These are phyloP conservation scores for Penicillium brevicompactum DNA, from an alignment of 2,329 filamentous ascomycete genomes.

Conservation along the genomic window DNA sequence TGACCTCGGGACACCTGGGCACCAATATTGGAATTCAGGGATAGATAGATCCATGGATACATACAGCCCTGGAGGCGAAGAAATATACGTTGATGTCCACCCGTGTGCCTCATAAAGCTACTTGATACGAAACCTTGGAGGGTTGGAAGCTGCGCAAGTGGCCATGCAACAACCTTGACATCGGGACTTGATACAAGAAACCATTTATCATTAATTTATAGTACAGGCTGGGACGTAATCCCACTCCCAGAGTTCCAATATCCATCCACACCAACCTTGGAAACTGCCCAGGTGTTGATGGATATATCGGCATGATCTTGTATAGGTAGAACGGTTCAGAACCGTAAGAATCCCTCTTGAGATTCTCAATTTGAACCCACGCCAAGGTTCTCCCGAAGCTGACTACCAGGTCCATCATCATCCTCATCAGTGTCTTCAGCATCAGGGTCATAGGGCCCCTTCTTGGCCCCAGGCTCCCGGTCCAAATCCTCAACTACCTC, in stretches of 20 bases:
- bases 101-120: too few relatives aligned
- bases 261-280: not conserved
- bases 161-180: too few relatives aligned
- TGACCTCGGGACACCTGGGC: too few relatives aligned
- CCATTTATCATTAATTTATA: constrained; percentile 8
- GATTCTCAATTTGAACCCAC: constrained; percentile 22
- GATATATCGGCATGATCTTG: not conserved
- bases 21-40: too few relatives aligned
- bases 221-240: constrained; percentile 11
- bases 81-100: too few relatives aligned
- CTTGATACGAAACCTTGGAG: too few relatives aligned
- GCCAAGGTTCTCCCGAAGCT: constrained; percentile 35
- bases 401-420: constrained; percentile 33
- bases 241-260: not conserved
- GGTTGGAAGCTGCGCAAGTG: too few relatives aligned
- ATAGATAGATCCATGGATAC: too few relatives aligned
- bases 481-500: constrained; percentile 38
- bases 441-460: constrained; percentile 32
- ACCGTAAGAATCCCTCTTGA: not conserved
- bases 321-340: not conserved
- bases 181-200: too few relatives aligned
- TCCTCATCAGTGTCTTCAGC: constrained; percentile 38
- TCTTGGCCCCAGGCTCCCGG: constrained; percentile 25
- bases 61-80: too few relatives aligned
- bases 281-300: not conserved